These are phyloP conservation scores for Pholiota molesta DNA, from an alignment of 768 basidiomycete species.

Conservation along the genomic window DNA sequence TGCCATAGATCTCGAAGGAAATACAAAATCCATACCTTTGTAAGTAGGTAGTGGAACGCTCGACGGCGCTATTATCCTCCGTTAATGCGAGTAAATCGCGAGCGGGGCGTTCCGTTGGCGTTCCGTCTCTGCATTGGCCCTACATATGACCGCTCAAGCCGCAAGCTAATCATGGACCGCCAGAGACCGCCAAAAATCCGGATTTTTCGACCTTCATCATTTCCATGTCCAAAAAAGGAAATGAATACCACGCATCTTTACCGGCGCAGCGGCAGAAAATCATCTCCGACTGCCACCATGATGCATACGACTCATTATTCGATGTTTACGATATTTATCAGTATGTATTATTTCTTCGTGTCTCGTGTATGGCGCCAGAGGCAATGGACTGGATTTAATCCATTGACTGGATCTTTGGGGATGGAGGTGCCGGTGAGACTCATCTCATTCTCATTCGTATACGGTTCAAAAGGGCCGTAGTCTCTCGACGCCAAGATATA, in stretches of 20 bases:
- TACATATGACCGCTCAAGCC: conserved; percentile 2
- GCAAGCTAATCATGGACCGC: conserved; percentile 2
- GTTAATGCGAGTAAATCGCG: neutral
- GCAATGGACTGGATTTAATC: neutral
- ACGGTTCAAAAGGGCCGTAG: neutral
- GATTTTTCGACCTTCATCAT: conserved; percentile 4
- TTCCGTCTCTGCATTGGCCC: neutral
- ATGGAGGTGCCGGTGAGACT: neutral
- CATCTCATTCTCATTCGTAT: neutral
- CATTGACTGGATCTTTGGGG: neutral
- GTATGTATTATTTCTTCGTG: neutral
- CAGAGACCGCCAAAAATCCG: conserved; percentile 2
- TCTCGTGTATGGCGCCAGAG: neutral
- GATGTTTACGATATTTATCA: neutral
- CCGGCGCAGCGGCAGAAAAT: neutral
- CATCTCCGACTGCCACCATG: neutral
- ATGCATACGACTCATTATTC: neutral
- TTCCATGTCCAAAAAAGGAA: neutral
- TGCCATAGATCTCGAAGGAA: neutral
- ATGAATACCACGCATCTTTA: neutral
- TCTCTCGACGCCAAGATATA: neutral
- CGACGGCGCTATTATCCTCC: neutral
- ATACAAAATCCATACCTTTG: neutral
- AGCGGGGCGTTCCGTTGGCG: neutral
- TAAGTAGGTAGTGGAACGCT: neutral